These are phyloP conservation scores for Penicillium manginii DNA, from an alignment of 495 filamentous ascomycete species.

Conservation along the genomic window DNA sequence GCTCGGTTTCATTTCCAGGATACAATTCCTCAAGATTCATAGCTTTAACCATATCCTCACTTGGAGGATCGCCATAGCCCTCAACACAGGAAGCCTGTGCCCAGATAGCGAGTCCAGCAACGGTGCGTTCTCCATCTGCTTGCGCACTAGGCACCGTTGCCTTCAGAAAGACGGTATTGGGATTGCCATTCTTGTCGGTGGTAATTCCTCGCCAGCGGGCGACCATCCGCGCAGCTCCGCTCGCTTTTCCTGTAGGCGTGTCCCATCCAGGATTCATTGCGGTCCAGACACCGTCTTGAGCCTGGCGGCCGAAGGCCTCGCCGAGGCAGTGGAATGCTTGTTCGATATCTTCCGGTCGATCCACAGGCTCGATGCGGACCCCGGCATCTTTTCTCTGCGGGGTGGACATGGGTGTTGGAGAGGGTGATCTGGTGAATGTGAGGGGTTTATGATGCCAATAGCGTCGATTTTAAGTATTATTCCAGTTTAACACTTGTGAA, in stretches of 20 bases:
- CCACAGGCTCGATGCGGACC: not conserved
- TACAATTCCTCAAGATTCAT: conserved; percentile 36
- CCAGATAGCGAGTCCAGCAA: conserved; percentile 50
- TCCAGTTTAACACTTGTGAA: not conserved
- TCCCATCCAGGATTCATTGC: conserved; percentile 49
- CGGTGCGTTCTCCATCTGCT: conserved; percentile 14
- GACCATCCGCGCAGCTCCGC: conserved; percentile 30
- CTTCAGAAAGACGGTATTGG: conserved; percentile 49
- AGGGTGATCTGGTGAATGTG: not conserved
- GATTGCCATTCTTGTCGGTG: conserved; percentile 35
- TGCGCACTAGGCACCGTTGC: conserved; percentile 37
- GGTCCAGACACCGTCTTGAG: conserved; percentile 44
- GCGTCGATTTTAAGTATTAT: not conserved
- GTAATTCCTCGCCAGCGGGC: conserved; percentile 34
- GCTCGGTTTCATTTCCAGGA: conserved; percentile 40
- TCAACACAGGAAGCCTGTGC: conserved; percentile 32
- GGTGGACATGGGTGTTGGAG: not conserved
- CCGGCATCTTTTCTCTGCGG: not conserved
- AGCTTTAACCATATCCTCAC: conserved; percentile 21
- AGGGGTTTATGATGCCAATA: not conserved
- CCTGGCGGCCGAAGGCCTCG: conserved; percentile 45
- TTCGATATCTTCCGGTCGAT: conserved; percentile 9
- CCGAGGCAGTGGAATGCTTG: conserved; percentile 13
- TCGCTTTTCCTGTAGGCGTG: conserved; percentile 33
- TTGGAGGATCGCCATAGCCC: conserved; percentile 39